Evolutionary conservation across 164 flowering plant genomes (phyloP).

Genomic region (Warburgia ugandensis): DNA sequence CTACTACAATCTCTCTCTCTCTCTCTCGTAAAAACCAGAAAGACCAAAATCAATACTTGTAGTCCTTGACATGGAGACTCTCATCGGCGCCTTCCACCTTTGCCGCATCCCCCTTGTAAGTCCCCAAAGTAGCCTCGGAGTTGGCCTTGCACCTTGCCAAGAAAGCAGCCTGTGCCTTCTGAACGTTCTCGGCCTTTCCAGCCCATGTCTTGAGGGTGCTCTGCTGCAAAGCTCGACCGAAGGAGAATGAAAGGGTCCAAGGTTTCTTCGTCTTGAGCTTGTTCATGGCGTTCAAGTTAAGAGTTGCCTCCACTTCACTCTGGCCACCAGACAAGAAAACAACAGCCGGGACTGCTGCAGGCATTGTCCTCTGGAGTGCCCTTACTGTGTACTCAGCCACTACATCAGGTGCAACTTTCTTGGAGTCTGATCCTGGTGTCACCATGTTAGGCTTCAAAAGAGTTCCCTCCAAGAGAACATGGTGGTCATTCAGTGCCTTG

Average conservation of each 20-base stretch:
- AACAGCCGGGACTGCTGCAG: conserved; percentile 40
- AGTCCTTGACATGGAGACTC: conserved; percentile 49
- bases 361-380: conserved; percentile 37
- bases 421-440: conserved; percentile 41
- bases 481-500: conserved; percentile 49
- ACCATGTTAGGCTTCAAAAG: conserved; percentile 52
- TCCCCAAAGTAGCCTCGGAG: conserved; percentile 48
- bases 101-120: conserved; percentile 35
- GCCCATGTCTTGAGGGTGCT: conserved; percentile 49
- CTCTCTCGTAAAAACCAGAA: not conserved
- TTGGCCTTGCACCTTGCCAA: conserved; percentile 43
- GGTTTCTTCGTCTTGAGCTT: conserved; percentile 44
- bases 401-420: conserved; percentile 40
- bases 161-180: conserved; percentile 36
- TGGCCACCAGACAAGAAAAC: conserved; percentile 48
- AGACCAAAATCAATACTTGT: conserved; percentile 28
- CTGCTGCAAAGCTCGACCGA: conserved; percentile 44
- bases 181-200: conserved; percentile 39
- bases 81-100: conserved; percentile 36
- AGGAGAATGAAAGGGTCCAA: conserved; percentile 39
- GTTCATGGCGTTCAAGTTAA: conserved; percentile 48
- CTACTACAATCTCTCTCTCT: not conserved
- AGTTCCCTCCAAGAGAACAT: conserved; percentile 43
- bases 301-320: conserved; percentile 47
- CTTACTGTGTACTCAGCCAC: conserved; percentile 42